Base-by-base conservation (phyloP, 768 basidiomycete genomes). In the Pulveroboletus sp. region DNA sequence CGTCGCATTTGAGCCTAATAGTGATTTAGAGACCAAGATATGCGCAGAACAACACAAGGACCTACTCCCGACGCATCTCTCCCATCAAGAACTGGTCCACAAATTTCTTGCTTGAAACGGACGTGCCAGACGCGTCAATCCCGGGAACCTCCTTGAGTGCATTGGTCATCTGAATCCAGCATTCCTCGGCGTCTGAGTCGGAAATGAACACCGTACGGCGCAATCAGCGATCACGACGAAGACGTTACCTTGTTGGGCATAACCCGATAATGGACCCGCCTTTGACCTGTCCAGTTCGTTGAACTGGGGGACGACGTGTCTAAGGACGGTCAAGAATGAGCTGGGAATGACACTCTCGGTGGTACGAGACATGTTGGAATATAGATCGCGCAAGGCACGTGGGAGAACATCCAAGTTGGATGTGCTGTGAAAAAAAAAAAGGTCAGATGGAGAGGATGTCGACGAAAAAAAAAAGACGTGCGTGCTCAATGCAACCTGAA, bases 131-230 rank as follows among this genome's bases (percentile, higher is more conserved):
- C 29, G 48, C 37, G 50, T 56, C 66, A 17, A 68, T 64, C 1
- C 78, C 80, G 1, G 84, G 81, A 6, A 93, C 74, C n/a, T 86
- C 82, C 50, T 82, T 77, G 40, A 94, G 71, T 0, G 84, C 76
- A 49, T 82, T 83, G 16, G 89, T 72, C 51, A 95, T 82, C 44
- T 85, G 80, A 8, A 74, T 76, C 74, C 87, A 94, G 58, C 92
- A 94, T 66, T 97, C 93, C 62, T 95, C 94, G 17, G 93, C 93
- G 60, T 97, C 91, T 77, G 42, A n/a, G n/a, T n/a, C 2, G 45
- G 9, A 27, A 0, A 20, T 67, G 34, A 60, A 34, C 17, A 36
- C 24, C 4, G 16, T n/a, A 17, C n/a, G 17, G 8, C 4, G 13
- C 3, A 29, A 17, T 29, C 27, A 9, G 21, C 2, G 9, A 39